Evolutionary conservation across 371 early-diverging fungal species (phyloP), one percentile per base, ranked within the genome.

Genomic region (Mucor circinelloides): DNA sequence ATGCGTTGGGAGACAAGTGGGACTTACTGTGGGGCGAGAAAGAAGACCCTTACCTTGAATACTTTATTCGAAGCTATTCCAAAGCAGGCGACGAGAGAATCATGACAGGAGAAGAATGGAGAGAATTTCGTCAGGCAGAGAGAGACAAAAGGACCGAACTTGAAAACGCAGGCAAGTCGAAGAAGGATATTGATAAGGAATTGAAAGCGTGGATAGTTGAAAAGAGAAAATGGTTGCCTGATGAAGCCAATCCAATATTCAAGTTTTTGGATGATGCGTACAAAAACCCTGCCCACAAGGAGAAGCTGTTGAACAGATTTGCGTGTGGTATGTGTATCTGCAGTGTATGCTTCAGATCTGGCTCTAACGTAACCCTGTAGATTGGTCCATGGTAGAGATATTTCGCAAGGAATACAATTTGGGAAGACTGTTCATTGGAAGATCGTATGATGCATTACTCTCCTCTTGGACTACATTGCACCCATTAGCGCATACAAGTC

Each of bases 51-150:
- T 87, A 87, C 58, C 63, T 90, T 34, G 62, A 72, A 17, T 82
- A 85, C 36, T 90, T 87, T 66, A 64, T 91, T 34, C 75, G 81
- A n/a, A 84, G 87, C 17, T 82, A 81, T 57, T 73, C 79, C 25
- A 87, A 89, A 58, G 55, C 50, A 10, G 50, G 50, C 21, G 25
- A 50, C 12, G 50, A 50, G 50, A 23, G 50, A 8, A 50, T 50
- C 23, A 50, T 50, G 50, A 50, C 50, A 3, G 50, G 50, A 12
- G 13, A 50, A 12, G 50, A 50, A 7, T 50, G 50, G 50, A 19
- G 3, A 21, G 25, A 6, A 12, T 50, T 23, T 2, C 21, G 23
- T 21, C 23, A 21, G 12, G 46, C 13, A 4, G 25, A 50, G 12
- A 12, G 23, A 50, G 50, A 50, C 5, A 50, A 50, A 2, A 25